These are phyloP conservation scores for Pseudonitzschia pungens DNA, from an alignment of 108 stramenopile species.

Conservation along the genomic window DNA sequence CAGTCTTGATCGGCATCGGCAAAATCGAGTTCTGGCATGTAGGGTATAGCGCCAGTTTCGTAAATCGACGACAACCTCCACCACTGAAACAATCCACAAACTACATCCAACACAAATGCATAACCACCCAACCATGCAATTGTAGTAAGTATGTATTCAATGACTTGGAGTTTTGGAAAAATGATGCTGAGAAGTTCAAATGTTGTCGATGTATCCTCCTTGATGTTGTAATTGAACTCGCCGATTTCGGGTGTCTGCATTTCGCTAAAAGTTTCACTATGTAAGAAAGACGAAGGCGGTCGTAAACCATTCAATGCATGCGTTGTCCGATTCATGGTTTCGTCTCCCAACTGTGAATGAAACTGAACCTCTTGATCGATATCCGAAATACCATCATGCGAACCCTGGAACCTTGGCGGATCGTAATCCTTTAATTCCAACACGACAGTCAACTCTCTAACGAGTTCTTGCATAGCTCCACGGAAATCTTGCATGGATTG, in stretches of 20 bases:
- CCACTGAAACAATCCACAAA: conserved; percentile 32
- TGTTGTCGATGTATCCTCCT: conserved; percentile 22
- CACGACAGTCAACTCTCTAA: conserved; percentile 12
- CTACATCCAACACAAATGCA: conserved; percentile 39
- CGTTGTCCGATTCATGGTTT: neutral
- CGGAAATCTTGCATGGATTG: conserved; percentile 19
- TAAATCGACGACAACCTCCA: conserved; percentile 33
- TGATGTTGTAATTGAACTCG: neutral
- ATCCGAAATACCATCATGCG: conserved; percentile 10
- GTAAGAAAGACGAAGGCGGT: neutral
- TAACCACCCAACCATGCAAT: conserved; percentile 15
- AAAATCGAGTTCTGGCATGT: conserved; percentile 39
- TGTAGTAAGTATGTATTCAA: conserved; percentile 12
- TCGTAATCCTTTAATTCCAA: conserved; percentile 42
- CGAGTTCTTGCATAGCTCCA: neutral
- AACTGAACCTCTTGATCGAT: conserved; percentile 21
- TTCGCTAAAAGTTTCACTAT: neutral
- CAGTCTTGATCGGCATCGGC: conserved; percentile 17
- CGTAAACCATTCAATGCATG: neutral
- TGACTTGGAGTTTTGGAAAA: conserved; percentile 32
- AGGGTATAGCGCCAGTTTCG: conserved; percentile 25
- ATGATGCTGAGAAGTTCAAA: conserved; percentile 35
- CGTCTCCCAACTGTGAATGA: conserved; percentile 1
- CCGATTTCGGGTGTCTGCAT: neutral
- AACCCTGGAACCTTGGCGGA: conserved; percentile 38